These are phyloP conservation scores for Multifurca ochricompacta DNA, from an alignment of 768 basidiomycete genomes.

Conservation along the genomic window DNA sequence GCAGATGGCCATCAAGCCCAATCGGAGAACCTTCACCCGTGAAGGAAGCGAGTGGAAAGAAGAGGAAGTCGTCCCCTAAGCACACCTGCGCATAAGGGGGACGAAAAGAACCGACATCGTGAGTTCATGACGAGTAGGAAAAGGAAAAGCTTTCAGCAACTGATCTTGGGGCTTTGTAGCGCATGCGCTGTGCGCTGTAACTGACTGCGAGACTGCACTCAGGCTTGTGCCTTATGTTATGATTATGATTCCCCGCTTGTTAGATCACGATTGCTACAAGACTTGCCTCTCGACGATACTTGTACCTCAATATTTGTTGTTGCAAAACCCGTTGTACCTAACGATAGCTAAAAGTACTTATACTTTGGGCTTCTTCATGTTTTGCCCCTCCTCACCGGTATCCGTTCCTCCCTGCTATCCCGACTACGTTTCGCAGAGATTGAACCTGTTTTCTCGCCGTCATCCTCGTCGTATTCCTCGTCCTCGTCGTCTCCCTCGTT, in stretches of 20 bases:
- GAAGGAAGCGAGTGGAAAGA: slow-evolving; percentile 47
- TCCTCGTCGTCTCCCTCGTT: background rate
- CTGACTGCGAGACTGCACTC: too few relatives aligned
- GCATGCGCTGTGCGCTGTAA: too few relatives aligned
- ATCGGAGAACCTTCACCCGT: slow-evolving; percentile 52
- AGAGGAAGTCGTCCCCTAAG: slow-evolving; percentile 54
- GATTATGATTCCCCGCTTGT: background rate
- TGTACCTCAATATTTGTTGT: slow-evolving; percentile 2
- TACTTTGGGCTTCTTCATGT: slow-evolving; percentile 9
- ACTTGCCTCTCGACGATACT: background rate
- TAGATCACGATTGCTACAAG: background rate
- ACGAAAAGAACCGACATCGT: background rate
- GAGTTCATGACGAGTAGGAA: background rate
- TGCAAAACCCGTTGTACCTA: background rate
- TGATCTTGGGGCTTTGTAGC: background rate
- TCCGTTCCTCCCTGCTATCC: background rate
- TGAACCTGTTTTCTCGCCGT: background rate
- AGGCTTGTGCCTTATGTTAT: too few relatives aligned
- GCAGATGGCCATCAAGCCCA: slow-evolving; percentile 49
- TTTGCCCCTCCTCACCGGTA: background rate
- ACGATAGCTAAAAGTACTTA: too few relatives aligned
- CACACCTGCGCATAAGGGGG: background rate
- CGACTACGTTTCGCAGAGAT: slow-evolving; percentile 7
- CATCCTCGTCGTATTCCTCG: background rate
- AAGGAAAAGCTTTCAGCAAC: background rate